Conservation (phyloP, 2,329 filamentous ascomycete species). For the Aspergillus sclerotialis region DNA sequence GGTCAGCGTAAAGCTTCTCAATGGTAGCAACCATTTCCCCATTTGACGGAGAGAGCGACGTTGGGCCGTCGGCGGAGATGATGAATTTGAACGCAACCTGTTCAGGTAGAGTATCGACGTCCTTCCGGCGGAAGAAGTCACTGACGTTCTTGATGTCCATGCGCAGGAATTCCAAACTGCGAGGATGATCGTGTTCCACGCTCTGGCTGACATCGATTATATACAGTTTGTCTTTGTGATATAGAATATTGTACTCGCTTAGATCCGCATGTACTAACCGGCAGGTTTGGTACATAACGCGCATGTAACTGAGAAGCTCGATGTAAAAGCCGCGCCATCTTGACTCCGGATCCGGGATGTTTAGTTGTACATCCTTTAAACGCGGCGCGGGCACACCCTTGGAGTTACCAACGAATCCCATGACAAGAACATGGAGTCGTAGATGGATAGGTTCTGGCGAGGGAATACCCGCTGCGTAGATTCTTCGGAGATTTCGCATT, state of each 20-base stretch:
- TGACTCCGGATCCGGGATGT: slow-evolving; percentile 58
- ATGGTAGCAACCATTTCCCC: slow-evolving; percentile 56
- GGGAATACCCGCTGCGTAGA: slow-evolving; percentile 76
- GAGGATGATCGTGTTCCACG: slow-evolving; percentile 92
- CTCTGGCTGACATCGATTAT: slow-evolving; percentile 97
- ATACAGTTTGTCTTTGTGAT: slow-evolving; percentile 73
- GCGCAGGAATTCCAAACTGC: slow-evolving; percentile 83
- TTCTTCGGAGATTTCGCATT: slow-evolving; percentile 82
- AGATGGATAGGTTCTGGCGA: slow-evolving; percentile 85
- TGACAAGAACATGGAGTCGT: slow-evolving; percentile 89
- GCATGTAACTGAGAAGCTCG: slow-evolving; percentile 81
- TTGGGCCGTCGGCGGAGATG: slow-evolving; percentile 50
- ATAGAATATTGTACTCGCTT: slow-evolving; percentile 96
- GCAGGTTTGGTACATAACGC: slow-evolving; percentile 86
- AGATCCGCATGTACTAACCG: slow-evolving; percentile 90
- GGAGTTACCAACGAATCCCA: slow-evolving; percentile 83
- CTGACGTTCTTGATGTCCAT: slow-evolving; percentile 98
- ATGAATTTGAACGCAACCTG: slow-evolving; percentile 79
- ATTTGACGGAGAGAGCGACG: slow-evolving; percentile 27
- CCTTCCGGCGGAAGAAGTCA: slow-evolving; percentile 84
- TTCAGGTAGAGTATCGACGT: slow-evolving; percentile 74
- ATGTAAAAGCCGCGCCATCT: slow-evolving; percentile 75
- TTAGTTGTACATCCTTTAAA: slow-evolving; percentile 75
- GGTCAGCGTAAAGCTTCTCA: slow-evolving; percentile 59
- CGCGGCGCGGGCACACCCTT: slow-evolving; percentile 84